A percentile compares a stretch with the other conserved stretches of the same genome.
phyloP scores from a whole-genome alignment of 345 rosid species.

The Murraya paniculata region DNA sequence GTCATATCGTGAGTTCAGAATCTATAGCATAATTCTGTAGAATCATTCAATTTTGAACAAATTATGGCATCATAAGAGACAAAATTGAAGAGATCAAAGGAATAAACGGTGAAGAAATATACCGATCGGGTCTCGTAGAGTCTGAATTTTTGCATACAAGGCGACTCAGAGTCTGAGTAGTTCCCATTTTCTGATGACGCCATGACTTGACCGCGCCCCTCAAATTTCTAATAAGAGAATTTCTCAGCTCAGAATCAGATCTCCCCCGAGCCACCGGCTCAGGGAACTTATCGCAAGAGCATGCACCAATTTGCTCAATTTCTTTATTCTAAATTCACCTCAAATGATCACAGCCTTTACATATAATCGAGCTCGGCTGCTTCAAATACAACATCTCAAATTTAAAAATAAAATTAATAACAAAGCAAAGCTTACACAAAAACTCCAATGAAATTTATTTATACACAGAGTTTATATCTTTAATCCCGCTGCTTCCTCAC shows the following conservation, averaged over 20 bases:
- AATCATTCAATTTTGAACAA: background rate
- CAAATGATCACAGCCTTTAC: constrained; percentile 34
- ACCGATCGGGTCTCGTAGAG: constrained; percentile 85
- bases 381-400: constrained; percentile 65
- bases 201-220: constrained; percentile 13
- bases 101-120: background rate
- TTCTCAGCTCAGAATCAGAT: constrained; percentile 22
- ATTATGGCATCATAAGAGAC: background rate
- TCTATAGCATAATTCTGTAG: background rate
- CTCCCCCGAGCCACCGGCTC: constrained; percentile 80
- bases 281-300: constrained; percentile 52
- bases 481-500: constrained; percentile 11
- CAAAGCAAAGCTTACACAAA: background rate
- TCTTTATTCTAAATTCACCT: background rate
- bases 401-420: background rate
- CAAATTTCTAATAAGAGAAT: background rate
- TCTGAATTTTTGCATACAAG: constrained; percentile 64
- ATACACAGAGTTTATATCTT: background rate
- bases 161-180: constrained; percentile 19
- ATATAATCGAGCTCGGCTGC: constrained; percentile 63
- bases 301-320: constrained; percentile 34
- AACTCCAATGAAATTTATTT: background rate
- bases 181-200: constrained; percentile 19
- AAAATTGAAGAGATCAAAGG: constrained; percentile 15
- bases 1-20: background rate